Conservation (phyloP, 78 protist genomes). For the Dictyostelium purpureum region DNA sequence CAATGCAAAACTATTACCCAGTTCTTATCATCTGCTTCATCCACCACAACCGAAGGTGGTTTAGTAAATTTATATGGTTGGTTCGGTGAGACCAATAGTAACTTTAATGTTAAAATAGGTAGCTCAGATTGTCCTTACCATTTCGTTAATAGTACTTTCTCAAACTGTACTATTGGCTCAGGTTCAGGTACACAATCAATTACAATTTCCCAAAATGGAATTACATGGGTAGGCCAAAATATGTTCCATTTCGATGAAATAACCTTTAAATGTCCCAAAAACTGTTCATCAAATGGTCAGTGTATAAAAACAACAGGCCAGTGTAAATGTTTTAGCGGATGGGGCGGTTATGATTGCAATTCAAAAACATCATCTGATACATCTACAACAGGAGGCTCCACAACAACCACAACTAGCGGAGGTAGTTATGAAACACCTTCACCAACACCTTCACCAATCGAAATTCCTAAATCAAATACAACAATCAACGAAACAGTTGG, state of each 20-base stretch:
- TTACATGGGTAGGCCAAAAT: not conserved
- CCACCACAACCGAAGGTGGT: not conserved
- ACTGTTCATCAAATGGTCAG: not conserved
- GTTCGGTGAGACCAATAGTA: not conserved
- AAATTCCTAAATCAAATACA: not conserved
- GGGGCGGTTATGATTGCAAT: slow-evolving; percentile 1
- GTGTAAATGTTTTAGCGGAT: not conserved
- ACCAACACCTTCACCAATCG: not conserved
- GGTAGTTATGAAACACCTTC: not conserved
- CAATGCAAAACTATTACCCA: no score
- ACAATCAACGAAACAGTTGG: not conserved
- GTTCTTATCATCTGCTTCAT: not conserved
- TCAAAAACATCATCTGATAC: not conserved
- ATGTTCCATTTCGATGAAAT: not conserved
- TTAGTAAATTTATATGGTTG: not conserved
- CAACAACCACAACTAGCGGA: not conserved
- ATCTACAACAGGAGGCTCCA: not conserved
- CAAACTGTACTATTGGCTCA: not conserved
- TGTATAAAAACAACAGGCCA: not conserved
- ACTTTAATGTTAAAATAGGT: not conserved
- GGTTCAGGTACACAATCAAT: not conserved
- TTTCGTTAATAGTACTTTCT: not conserved
- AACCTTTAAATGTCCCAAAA: not conserved
- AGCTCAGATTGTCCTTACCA: not conserved
- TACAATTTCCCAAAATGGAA: not conserved